Evolutionary conservation across 2,329 filamentous ascomycete genomes (phyloP), one percentile per base, ranked within the genome.

Genomic region (Sporothrix schenckii): DNA sequence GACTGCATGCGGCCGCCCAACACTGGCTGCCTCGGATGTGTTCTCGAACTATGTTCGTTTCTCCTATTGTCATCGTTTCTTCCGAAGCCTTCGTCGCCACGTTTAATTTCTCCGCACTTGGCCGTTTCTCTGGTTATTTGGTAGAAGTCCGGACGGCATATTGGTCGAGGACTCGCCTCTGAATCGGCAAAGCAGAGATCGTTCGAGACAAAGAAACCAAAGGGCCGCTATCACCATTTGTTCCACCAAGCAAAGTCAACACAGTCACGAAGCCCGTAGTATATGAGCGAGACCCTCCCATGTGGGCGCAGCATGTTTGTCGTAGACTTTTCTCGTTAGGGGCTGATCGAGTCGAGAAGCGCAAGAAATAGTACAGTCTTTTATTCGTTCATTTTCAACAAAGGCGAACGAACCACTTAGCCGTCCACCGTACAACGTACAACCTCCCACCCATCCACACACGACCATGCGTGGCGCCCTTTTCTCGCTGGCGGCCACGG

Each of bases 401-500:
- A 34, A 34, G 34, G 34, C 34, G 34, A 34, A 34, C 34, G 34
- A 5, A 34, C 34, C 7, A 9, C 7, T 9, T 34, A 9, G 6
- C 34, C 7, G 34, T 34, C 5, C 30, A 34, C 6, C 6, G 30
- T 24, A 30, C 34, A 34, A 1, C 34, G 34, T 34, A 34, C 7
- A 34, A 34, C 4, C 34, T 5, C 34, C 34, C 27, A 60, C 53
- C 3, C 47, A 19, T 4, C 19, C 1, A n/a, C 7, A n/a, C 30
- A 4, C 39, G 11, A 70, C 16, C 11, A 70, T 70, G 68, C 68
- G 60, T 58, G n/a, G 68, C 34, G 60, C 49, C 44, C 34, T 58
- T 21, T 13, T 66, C 27, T 70, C 60, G 2, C 50, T 70, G 60
- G 39, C 68, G 24, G 50, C 68, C 4, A 41, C 68, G 39, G 68